Evolutionary conservation across 1,284 basidiomycete genomes (phyloP).

Genomic region (Cryptococcus sp.): DNA sequence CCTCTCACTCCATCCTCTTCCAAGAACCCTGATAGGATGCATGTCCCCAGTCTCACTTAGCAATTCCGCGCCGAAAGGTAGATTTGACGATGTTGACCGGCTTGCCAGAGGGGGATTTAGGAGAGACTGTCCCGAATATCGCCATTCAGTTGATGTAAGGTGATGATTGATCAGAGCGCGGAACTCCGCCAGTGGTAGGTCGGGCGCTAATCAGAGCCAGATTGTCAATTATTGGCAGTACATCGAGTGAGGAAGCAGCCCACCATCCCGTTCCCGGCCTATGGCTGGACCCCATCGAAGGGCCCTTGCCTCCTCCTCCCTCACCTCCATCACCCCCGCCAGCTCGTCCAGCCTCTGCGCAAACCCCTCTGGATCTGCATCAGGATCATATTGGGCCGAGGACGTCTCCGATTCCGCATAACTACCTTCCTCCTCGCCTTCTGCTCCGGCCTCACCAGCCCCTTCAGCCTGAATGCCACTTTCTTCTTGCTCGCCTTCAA

Average conservation of each 20-base stretch:
- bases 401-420: conserved; percentile 26
- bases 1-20: conserved; percentile 16
- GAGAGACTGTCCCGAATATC: conserved; percentile 21
- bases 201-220: conserved; percentile 12
- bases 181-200: conserved; percentile 31
- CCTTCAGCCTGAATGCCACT: conserved; percentile 12
- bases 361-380: conserved; percentile 42
- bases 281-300: conserved; percentile 41
- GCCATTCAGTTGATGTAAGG: conserved; percentile 41
- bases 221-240: neutral
- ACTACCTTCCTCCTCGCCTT: conserved; percentile 7
- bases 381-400: conserved; percentile 37
- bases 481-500: neutral
- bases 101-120: neutral
- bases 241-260: neutral
- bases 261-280: conserved; percentile 14
- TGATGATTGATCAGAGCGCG: conserved; percentile 39
- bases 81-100: neutral
- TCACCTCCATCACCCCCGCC: conserved; percentile 43
- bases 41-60: conserved; percentile 5
- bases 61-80: neutral
- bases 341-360: conserved; percentile 45
- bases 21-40: conserved; percentile 33
- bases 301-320: conserved; percentile 40
- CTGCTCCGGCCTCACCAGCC: conserved; percentile 10